Conservation (phyloP, 345 rosid species). For the Trapa bicornis region DNA sequence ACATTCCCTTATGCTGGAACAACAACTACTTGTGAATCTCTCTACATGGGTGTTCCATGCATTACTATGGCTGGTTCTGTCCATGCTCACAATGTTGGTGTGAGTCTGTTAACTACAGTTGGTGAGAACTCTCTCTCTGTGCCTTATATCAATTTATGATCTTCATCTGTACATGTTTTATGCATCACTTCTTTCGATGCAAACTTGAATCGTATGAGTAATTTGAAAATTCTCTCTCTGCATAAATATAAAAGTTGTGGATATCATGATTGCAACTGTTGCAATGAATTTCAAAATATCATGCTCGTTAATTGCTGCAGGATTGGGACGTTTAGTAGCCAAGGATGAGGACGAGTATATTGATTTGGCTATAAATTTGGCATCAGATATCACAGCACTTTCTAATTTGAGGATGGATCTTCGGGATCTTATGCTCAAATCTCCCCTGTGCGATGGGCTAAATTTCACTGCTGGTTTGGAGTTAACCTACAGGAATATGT, state of each 20-base stretch:
- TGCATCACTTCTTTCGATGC: neutral
- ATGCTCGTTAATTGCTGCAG: constrained; percentile 22
- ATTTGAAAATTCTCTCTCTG: neutral
- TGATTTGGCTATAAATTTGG: constrained; percentile 59
- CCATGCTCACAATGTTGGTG: constrained; percentile 98
- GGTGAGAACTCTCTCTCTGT: constrained; percentile 36
- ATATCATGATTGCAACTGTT: no score
- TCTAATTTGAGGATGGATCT: constrained; percentile 70
- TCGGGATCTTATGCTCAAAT: constrained; percentile 75
- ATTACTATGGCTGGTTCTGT: constrained; percentile 94
- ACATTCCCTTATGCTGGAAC: constrained; percentile 99
- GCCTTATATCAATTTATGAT: neutral
- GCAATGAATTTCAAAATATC: neutral
- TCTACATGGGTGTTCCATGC: constrained; percentile 98
- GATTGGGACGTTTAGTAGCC: constrained; percentile 65
- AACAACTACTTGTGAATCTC: constrained; percentile 93
- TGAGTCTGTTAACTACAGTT: constrained; percentile 75
- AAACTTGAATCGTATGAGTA: neutral
- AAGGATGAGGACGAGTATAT: constrained; percentile 85
- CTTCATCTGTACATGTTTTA: neutral
- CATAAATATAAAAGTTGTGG: neutral
- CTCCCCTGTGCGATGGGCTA: constrained; percentile 73
- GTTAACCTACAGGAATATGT: constrained; percentile 61
- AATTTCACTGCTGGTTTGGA: constrained; percentile 58
- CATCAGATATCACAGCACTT: constrained; percentile 68